Percentiles rank a stretch among this genome's conserved stretches.
These are phyloP conservation scores for Colletotrichum nymphaeae DNA, from an alignment of 2,329 filamentous ascomycete genomes.

Conservation along the genomic window DNA sequence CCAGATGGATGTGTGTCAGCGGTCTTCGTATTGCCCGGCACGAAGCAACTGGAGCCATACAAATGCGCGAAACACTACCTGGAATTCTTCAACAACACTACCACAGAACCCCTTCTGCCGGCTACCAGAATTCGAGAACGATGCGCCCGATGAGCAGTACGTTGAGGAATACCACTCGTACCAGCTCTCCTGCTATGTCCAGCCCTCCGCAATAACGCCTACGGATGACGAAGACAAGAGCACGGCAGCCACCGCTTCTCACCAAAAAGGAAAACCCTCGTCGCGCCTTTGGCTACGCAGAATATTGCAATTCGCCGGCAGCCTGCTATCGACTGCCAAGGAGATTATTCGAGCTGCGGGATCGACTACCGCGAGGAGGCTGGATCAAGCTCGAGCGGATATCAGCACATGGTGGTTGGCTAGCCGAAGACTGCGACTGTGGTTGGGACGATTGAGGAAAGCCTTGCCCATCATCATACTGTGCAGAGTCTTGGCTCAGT, in stretches of 20 bases:
- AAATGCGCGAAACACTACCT: neutral
- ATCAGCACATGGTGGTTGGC: constrained; percentile 2
- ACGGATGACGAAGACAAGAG: neutral
- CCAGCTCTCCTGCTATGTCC: constrained; percentile 20
- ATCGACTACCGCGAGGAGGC: neutral
- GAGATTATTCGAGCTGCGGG: too few relatives aligned
- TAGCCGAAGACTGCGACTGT: neutral
- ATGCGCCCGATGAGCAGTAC: neutral
- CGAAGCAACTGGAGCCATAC: neutral
- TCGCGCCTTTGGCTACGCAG: neutral
- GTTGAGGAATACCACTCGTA: constrained; percentile 10
- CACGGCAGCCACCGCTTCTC: neutral
- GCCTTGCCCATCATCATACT: neutral
- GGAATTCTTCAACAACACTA: neutral
- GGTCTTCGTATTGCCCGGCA: neutral
- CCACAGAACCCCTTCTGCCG: constrained; percentile 21
- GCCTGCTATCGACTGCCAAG: neutral
- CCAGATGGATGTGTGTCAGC: constrained; percentile 6
- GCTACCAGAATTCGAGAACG: neutral
- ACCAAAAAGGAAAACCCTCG: neutral
- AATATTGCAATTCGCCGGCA: neutral
- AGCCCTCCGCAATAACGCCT: neutral
- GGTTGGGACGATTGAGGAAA: neutral
- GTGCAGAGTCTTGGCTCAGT: neutral
- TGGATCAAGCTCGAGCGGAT: neutral